Conservation (phyloP, 495 filamentous ascomycete genomes). For the Xylaria longipes region DNA sequence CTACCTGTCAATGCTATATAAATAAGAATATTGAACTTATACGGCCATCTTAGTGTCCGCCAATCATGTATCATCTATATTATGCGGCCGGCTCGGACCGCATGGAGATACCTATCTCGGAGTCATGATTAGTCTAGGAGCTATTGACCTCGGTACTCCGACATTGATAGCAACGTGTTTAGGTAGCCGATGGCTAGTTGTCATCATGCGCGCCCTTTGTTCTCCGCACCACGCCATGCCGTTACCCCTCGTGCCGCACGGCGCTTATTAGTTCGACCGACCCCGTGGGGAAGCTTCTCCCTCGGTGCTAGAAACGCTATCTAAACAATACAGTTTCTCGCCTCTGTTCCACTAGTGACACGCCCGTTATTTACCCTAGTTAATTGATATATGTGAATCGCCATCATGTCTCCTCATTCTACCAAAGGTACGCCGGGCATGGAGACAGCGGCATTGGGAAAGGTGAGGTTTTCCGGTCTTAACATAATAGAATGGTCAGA, state of each 20-base stretch:
- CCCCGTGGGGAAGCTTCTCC: background rate
- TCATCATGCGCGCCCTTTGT: slow-evolving; percentile 14
- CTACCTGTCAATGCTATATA: background rate
- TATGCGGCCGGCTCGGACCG: background rate
- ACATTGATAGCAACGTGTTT: background rate
- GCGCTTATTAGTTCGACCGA: background rate
- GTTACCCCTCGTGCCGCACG: slow-evolving; percentile 11
- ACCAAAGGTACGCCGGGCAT: slow-evolving; percentile 11
- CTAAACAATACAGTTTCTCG: background rate
- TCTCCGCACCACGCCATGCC: background rate
- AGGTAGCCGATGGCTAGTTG: background rate
- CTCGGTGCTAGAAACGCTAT: background rate
- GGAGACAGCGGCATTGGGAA: slow-evolving; percentile 7
- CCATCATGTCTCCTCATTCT: slow-evolving; percentile 26
- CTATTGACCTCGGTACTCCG: background rate
- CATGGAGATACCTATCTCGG: background rate
- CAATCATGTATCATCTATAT: background rate
- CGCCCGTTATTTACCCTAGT: background rate
- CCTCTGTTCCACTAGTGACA: background rate
- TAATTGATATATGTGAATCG: background rate
- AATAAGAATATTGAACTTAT: background rate
- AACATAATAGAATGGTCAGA: background rate
- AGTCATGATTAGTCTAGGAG: background rate
- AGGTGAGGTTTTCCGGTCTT: slow-evolving; percentile 6
- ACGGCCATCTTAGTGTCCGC: background rate